phyloP scores from a whole-genome alignment of 768 basidiomycete species.

The Leccinum disarticulatum region DNA sequence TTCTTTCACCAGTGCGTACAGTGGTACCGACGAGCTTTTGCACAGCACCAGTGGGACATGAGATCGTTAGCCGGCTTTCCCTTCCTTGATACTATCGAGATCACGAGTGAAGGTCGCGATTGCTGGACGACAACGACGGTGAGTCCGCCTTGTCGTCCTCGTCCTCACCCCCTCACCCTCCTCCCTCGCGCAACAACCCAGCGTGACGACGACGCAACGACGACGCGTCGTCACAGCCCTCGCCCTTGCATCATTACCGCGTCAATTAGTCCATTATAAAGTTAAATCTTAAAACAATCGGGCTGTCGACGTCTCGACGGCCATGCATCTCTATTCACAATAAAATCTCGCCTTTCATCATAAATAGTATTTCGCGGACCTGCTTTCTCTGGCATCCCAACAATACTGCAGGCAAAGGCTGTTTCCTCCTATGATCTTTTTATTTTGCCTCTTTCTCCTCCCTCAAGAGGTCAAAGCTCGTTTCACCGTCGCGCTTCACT shows the following conservation, averaged over 20 bases:
- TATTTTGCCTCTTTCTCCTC: conserved; percentile 20
- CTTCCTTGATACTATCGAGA: conserved; percentile 9
- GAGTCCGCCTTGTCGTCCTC: too few relatives aligned
- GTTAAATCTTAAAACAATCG: too few relatives aligned
- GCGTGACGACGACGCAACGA: too few relatives aligned
- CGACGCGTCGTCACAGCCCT: too few relatives aligned
- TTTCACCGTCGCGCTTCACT: conserved; percentile 57
- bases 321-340: background rate
- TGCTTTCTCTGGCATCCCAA: background rate
- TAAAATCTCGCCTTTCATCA: background rate
- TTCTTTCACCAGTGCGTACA: background rate
- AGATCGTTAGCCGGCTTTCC: background rate
- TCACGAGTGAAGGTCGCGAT: background rate
- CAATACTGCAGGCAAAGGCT: background rate
- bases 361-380: background rate
- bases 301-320: background rate
- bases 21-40: background rate
- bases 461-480: conserved; percentile 59
- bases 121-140: too few relatives aligned
- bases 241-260: too few relatives aligned
- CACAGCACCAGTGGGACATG: background rate
- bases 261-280: too few relatives aligned
- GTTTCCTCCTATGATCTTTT: background rate
- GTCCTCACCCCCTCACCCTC: too few relatives aligned
- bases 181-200: too few relatives aligned